phyloP scores from a whole-genome alignment of 768 basidiomycete species.

The Paxillus ammoniavirescens region DNA sequence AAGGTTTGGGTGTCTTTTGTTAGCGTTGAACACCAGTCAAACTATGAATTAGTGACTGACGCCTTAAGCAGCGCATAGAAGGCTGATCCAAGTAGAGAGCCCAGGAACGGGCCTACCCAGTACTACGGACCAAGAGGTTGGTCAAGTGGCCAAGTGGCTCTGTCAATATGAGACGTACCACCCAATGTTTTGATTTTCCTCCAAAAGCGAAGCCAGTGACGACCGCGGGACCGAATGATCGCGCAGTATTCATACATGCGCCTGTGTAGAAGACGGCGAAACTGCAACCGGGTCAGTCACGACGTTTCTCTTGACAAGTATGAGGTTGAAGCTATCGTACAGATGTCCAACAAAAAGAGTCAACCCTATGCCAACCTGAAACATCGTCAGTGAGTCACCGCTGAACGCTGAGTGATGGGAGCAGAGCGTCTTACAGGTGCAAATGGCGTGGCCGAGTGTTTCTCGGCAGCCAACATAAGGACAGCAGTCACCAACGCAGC shows the following conservation, averaged over 20 bases:
- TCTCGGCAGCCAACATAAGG: slow-evolving; percentile 74
- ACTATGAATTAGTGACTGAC: slow-evolving; percentile 26
- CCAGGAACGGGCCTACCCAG: slow-evolving; percentile 70
- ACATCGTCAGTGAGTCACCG: background rate
- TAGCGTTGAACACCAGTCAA: background rate
- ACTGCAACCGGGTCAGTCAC: slow-evolving; percentile 27
- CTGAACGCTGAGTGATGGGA: background rate
- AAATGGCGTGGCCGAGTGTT: slow-evolving; percentile 62
- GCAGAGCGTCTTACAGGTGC: slow-evolving; percentile 48
- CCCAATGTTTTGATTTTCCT: slow-evolving; percentile 52
- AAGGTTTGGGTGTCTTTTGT: slow-evolving; percentile 1
- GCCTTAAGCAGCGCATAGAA: slow-evolving; percentile 60
- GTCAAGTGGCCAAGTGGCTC: background rate
- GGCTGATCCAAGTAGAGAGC: slow-evolving; percentile 55
- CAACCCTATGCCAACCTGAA: slow-evolving; percentile 61
- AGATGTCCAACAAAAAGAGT: slow-evolving; percentile 63
- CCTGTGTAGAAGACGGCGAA: slow-evolving; percentile 64
- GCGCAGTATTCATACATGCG: slow-evolving; percentile 66
- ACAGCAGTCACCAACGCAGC: slow-evolving; percentile 57
- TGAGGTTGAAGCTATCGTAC: slow-evolving; percentile 32
- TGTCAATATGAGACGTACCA: slow-evolving; percentile 40
- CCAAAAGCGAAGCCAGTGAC: slow-evolving; percentile 50
- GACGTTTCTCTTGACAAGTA: background rate
- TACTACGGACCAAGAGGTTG: slow-evolving; percentile 40
- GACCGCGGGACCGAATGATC: slow-evolving; percentile 69